Evolutionary conservation across 306 rosid species (phyloP).

Genomic region (Lathyrus sativus): DNA sequence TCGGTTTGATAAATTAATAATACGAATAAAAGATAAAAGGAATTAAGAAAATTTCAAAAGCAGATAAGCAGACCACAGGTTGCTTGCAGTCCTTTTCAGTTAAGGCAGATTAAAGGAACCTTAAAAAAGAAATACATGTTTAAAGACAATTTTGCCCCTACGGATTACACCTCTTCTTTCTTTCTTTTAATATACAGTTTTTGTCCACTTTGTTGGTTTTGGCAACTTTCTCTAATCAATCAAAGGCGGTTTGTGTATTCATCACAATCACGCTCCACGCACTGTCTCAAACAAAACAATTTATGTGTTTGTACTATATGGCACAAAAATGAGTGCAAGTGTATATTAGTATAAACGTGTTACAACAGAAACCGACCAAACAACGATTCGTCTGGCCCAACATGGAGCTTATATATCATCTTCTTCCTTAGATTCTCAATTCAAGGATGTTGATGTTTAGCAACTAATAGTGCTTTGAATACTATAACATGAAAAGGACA

Average conservation of each 20-base stretch:
- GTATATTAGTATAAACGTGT: not conserved
- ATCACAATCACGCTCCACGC: not conserved
- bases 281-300: not conserved
- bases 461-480: not conserved
- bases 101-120: not conserved
- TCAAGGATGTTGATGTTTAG: not conserved
- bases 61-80: not conserved
- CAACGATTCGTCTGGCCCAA: slow-evolving; percentile 2
- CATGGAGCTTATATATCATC: not conserved
- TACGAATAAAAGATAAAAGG: too few relatives aligned
- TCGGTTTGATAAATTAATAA: not conserved
- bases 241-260: not conserved
- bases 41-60: too few relatives aligned
- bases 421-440: not conserved
- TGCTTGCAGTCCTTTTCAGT: slow-evolving; percentile 14
- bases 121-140: not conserved
- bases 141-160: not conserved
- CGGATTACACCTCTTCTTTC: too few relatives aligned
- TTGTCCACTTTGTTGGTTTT: slow-evolving; percentile 1
- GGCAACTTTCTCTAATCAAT: not conserved
- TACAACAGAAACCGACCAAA: not conserved
- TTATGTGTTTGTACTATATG: not conserved
- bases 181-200: too few relatives aligned
- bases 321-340: not conserved
- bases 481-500: not conserved